phyloP scores from a whole-genome alignment of 305 asterid genomes.

The Plantago lanceolata region DNA sequence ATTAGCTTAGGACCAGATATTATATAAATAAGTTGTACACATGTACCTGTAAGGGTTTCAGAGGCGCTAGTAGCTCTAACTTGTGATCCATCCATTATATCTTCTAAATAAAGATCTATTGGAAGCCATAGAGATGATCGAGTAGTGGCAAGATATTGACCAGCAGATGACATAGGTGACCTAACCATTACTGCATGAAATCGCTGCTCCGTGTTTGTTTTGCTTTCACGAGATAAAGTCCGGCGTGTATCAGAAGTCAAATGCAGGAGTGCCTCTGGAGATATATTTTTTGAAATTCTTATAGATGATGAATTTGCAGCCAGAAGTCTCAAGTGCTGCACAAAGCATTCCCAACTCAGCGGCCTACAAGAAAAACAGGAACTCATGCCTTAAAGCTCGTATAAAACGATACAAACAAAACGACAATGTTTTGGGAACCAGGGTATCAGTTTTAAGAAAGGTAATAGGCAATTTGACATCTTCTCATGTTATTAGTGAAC shows the following conservation, averaged over 20 bases:
- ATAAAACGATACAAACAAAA: slow-evolving; percentile 19
- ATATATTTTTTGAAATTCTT: slow-evolving; percentile 63
- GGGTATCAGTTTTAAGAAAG: slow-evolving; percentile 16
- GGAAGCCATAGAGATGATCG: slow-evolving; percentile 85
- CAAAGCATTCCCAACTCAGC: slow-evolving; percentile 59
- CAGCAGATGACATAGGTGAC: slow-evolving; percentile 52
- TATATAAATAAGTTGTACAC: background rate
- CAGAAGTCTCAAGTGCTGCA: slow-evolving; percentile 62
- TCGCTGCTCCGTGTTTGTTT: slow-evolving; percentile 57
- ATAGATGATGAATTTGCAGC: slow-evolving; percentile 67
- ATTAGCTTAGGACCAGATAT: slow-evolving; percentile 18
- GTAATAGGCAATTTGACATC: slow-evolving; percentile 1
- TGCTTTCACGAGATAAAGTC: slow-evolving; percentile 56
- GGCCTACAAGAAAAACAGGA: slow-evolving; percentile 54
- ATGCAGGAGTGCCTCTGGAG: slow-evolving; percentile 78
- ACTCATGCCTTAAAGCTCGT: slow-evolving; percentile 26
- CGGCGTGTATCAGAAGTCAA: slow-evolving; percentile 59
- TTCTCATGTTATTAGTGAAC: slow-evolving; percentile 14
- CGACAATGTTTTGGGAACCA: slow-evolving; percentile 7
- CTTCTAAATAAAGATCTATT: slow-evolving; percentile 84
- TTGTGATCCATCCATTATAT: slow-evolving; percentile 78
- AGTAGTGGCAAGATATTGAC: slow-evolving; percentile 51
- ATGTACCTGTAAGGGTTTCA: slow-evolving; percentile 74
- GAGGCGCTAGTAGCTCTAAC: slow-evolving; percentile 75
- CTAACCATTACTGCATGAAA: slow-evolving; percentile 63